Evolutionary conservation across 2,329 filamentous ascomycete species (phyloP), one percentile per base, ranked within the genome.

Genomic region (Arthrocladium fulminans): DNA sequence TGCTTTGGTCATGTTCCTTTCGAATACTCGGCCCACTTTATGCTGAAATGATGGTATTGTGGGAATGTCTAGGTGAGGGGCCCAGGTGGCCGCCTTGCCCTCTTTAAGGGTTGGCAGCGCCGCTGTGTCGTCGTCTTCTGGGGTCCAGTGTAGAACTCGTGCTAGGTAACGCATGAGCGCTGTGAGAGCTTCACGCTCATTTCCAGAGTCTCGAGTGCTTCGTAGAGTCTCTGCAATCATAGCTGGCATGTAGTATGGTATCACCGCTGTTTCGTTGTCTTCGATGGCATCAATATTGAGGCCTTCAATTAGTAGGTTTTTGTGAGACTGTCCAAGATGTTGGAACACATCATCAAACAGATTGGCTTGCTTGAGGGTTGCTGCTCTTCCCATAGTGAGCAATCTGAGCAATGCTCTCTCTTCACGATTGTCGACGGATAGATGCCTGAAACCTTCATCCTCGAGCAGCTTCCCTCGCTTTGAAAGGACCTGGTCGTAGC

Each of bases 231-330:
- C 61, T 4, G 59, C 58, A 22, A 66, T 54, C 10, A 67, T 56
- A 1, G 64, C 65, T 2, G 67, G 66, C 51, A 65, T 64, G 35
- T 69, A 69, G 27, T 66, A 67, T 3, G 63, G 62, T 6, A 66
- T 53, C 10, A 68, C 60, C 0, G 65, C 67, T 6, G 59, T 60
- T 27, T 61, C 58, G 17, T 61, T 60, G 25, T 59, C 53, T 3
- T 61, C 54, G 32, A 47, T 47, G 1, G 66, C 66, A 47, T 67
- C 63, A 10, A 65, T 57, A 49, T 63, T 68, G 19, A 69, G 55
- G 22, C 60, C 56, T 6, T 56, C 44, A 5, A 64, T 52, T 3
- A 68, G 56, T 7, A 53, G 48, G 1, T 54, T 13, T 34, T 55
- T 58, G 15, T 48, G 51, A 2, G 44, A 13, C 4, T 47, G 34